Conservation (phyloP, 2,329 filamentous ascomycete species). For the Cadophora luteo-olivacea region DNA sequence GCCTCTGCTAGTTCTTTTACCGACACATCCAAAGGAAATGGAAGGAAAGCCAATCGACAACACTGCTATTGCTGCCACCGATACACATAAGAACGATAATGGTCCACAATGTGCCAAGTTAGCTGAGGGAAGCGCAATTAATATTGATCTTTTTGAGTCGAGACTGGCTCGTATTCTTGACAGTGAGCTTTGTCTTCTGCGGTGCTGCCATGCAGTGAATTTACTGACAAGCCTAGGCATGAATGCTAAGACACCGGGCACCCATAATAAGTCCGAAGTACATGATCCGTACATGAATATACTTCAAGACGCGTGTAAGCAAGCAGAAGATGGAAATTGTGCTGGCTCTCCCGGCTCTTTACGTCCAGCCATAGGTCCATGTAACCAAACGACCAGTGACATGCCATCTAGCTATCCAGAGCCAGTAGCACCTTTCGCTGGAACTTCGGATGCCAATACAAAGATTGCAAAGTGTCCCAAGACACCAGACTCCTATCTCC, state of each 20-base stretch:
- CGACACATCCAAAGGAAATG: neutral
- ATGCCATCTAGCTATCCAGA: neutral
- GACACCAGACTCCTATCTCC: slow-evolving; percentile 34
- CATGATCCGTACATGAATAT: neutral
- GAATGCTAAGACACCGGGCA: neutral
- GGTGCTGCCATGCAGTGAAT: too few relatives aligned
- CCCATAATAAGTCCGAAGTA: too few relatives aligned
- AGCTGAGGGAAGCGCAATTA: slow-evolving; percentile 11
- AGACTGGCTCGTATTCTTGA: slow-evolving; percentile 22
- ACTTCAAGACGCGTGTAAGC: neutral
- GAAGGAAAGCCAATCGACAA: neutral
- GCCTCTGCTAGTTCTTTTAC: neutral
- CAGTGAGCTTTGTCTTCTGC: neutral
- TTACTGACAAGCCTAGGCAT: neutral
- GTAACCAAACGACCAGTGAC: neutral
- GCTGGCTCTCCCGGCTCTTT: neutral
- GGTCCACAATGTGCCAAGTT: neutral
- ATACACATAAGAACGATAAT: too few relatives aligned
- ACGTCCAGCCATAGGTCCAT: neutral
- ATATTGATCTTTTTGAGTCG: slow-evolving; percentile 18
- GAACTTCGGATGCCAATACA: neutral
- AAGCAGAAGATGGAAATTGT: neutral
- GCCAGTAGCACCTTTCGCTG: neutral
- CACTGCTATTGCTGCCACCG: neutral
- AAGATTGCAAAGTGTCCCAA: neutral